Evolutionary conservation across 176 grass and related monocot species (phyloP).

Genomic region (Eragrostis curvula): DNA sequence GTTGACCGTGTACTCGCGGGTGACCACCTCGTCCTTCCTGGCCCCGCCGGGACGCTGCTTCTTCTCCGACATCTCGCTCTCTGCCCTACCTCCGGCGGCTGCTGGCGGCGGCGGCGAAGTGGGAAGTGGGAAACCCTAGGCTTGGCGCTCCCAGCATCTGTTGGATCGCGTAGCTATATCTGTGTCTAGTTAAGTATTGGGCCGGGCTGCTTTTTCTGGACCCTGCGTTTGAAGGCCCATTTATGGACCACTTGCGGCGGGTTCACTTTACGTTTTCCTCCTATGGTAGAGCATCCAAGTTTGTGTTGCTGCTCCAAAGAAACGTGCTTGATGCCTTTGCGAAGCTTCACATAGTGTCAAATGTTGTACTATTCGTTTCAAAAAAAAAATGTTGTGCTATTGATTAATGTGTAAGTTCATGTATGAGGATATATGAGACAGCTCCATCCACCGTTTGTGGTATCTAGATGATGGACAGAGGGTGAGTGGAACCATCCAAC

Average conservation of each 20-base stretch:
- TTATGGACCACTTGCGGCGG: neutral
- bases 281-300: no score
- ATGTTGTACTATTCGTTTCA: no score
- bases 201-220: neutral
- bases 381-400: no score
- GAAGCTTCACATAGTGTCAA: no score
- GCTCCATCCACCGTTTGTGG: no score
- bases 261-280: no score
- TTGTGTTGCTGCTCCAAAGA: no score
- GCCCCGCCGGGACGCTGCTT: neutral
- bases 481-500: no score
- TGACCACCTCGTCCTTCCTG: constrained; percentile 54
- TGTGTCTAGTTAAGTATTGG: neutral
- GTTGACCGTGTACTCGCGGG: constrained; percentile 73
- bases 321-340: no score
- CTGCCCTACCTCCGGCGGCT: neutral
- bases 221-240: neutral
- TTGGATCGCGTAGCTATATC: constrained; percentile 19
- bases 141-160: neutral
- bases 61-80: constrained; percentile 42
- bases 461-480: no score
- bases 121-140: constrained; percentile 19
- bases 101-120: neutral
- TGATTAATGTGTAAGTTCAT: no score
- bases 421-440: no score